Conservation (phyloP, 371 early-diverging fungal genomes). For the Haplosporangium sp. region DNA sequence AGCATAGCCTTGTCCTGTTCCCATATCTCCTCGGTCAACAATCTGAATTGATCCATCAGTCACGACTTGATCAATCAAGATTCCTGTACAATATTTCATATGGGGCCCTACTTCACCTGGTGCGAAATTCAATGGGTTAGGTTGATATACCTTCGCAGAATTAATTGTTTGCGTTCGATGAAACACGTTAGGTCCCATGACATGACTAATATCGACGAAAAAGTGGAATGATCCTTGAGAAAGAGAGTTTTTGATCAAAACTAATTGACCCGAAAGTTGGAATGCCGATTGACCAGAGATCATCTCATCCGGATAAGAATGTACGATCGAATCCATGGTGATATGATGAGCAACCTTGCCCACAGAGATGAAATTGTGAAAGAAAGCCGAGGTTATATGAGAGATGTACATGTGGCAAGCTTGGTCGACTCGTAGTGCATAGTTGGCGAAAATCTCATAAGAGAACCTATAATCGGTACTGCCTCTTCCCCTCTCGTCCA, state of each 20-base stretch:
- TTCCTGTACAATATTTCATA: slow-evolving; percentile 63
- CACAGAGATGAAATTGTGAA: slow-evolving; percentile 61
- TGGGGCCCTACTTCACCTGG: slow-evolving; percentile 62
- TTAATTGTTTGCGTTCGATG: slow-evolving; percentile 39
- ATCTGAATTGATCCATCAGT: slow-evolving; percentile 49
- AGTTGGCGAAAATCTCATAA: slow-evolving; percentile 60
- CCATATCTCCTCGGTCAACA: slow-evolving; percentile 46
- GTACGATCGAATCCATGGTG: slow-evolving; percentile 57
- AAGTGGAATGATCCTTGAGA: slow-evolving; percentile 62
- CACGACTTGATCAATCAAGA: slow-evolving; percentile 41
- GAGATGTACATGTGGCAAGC: slow-evolving; percentile 61
- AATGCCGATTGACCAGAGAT: slow-evolving; percentile 64
- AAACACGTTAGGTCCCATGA: slow-evolving; percentile 64
- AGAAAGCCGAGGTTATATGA: slow-evolving; percentile 57
- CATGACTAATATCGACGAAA: slow-evolving; percentile 59
- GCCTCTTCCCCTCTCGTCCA: slow-evolving; percentile 55
- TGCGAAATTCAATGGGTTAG: slow-evolving; percentile 39
- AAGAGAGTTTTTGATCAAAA: slow-evolving; percentile 58
- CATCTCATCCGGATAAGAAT: slow-evolving; percentile 54
- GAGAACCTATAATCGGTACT: slow-evolving; percentile 66
- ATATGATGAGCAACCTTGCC: slow-evolving; percentile 56
- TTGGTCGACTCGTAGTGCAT: slow-evolving; percentile 54
- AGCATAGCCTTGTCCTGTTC: slow-evolving; percentile 62
- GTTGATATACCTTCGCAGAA: slow-evolving; percentile 29
- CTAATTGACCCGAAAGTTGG: slow-evolving; percentile 62